Conservation (phyloP, 2,329 filamentous ascomycete species). For the Scedosporium dehoogii region DNA sequence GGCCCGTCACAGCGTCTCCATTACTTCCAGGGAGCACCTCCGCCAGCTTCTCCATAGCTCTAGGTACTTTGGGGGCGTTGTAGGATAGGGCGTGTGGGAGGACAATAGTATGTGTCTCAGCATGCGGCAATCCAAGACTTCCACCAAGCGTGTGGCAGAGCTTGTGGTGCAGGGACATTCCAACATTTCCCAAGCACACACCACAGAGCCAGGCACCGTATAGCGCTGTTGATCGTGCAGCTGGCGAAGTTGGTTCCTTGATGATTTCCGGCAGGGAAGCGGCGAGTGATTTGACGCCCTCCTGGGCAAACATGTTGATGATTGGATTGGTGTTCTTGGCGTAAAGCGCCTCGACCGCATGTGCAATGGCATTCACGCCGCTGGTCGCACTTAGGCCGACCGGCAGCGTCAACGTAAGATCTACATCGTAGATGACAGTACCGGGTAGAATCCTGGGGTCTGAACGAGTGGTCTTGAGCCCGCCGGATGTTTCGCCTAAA, state of each 20-base stretch:
- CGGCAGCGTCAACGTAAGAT: conserved; percentile 51
- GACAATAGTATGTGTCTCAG: conserved; percentile 55
- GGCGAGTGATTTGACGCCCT: conserved; percentile 45
- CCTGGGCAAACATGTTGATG: conserved; percentile 44
- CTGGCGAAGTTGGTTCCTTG: conserved; percentile 28
- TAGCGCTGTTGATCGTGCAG: conserved; percentile 40
- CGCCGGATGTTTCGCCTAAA: conserved; percentile 49
- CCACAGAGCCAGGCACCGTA: conserved; percentile 59
- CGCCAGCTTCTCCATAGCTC: conserved; percentile 41
- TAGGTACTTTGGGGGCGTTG: conserved; percentile 44
- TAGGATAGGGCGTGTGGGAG: conserved; percentile 55
- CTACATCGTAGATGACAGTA: conserved; percentile 55
- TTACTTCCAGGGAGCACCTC: conserved; percentile 43
- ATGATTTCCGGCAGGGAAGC: conserved; percentile 42
- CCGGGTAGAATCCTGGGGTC: conserved; percentile 51
- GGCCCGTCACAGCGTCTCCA: conserved; percentile 45
- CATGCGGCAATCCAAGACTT: conserved; percentile 53
- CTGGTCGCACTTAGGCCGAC: conserved; percentile 42
- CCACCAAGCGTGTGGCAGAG: conserved; percentile 57
- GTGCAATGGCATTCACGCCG: conserved; percentile 57
- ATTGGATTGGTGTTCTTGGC: conserved; percentile 52
- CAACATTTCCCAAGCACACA: conserved; percentile 46
- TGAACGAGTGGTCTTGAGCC: conserved; percentile 44
- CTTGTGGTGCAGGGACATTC: conserved; percentile 59
- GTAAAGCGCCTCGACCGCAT: conserved; percentile 55